Evolutionary conservation across 768 basidiomycete genomes (phyloP), one percentile per base, ranked within the genome.

Genomic region (Russula ochroleuca): DNA sequence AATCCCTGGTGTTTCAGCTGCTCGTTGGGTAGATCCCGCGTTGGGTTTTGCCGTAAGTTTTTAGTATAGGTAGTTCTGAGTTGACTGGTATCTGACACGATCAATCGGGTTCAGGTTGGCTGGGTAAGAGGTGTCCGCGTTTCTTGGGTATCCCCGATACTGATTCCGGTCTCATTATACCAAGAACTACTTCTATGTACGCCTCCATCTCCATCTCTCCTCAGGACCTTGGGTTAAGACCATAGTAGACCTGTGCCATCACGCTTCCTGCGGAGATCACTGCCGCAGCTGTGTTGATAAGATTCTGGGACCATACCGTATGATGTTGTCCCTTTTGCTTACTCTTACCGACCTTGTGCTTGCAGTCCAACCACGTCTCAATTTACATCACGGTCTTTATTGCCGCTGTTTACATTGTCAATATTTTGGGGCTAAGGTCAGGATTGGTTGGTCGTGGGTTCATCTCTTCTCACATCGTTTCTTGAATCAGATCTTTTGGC

Each of bases 1-100:
- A 50, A 40, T n/a, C 40, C 15, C 8, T 9, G 31, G 33, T 19
- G 2, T 53, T 47, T n/a, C 50, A 74, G 73, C 69, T 47, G 73
- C 70, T 49, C 71, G 73, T 56, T 74, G 73, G 73, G 47, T 74
- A 48, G 73, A 74, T 58, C 73, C 73, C 25, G 73, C 73, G 5
- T 14, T 68, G 8, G 72, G 73, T 31, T 74, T 74, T 28, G 72
- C 72, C 8, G 72, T 74, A 33, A 64, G 73, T 60, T 19, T 35
- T 17, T 33, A 15, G 9, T 13, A 21, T 28, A 31, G 6, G 43
- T 21, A 28, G 25, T 31, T 47, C 19, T 21, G 15, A 15, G 0
- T 23, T 48, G 41, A 48, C 21, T 23, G 7, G 21, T 41, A 47
- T 28, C 33, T 50, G 31, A 28, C 25, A 33, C n/a, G 15, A 25